Evolutionary conservation across 2,329 filamentous ascomycete genomes (phyloP), one percentile per base, ranked within the genome.

Genomic region (Phyllosticta capitalensis): DNA sequence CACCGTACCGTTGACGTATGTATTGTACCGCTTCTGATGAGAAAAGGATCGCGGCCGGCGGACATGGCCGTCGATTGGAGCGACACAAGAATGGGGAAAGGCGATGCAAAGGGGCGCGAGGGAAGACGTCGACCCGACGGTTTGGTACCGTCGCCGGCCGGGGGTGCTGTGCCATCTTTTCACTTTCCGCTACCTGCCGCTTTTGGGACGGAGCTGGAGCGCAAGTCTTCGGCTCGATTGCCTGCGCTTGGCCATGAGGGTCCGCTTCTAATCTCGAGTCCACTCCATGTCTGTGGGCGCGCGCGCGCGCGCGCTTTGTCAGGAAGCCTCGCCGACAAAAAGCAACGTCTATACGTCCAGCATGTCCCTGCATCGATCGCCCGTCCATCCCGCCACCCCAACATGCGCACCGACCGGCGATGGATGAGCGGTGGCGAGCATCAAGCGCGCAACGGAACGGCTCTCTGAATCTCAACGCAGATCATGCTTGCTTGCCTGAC

Each of bases 351-450:
- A 50, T 50, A 58, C 50, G 30, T 20, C 56, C 33, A 50, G 56
- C 56, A 55, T 59, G 57, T 59, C 57, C 57, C 57, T 59, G 57
- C 57, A 59, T 59, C 50, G 57, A 59, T 59, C 57, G 52, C 52
- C 57, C 52, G 56, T 58, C 52, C 57, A 59, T 55, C 52, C 57
- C 57, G 52, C 52, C 57, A 54, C 57, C 52, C 57, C 52, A 54
- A 50, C 57, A 52, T 7, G 57, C 52, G 33, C 38, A n/a, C 33
- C 56, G 56, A 50, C 48, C n/a, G n/a, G 50, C 51, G 56, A 52
- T 52, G 51, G 53, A 26, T 55, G 50, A 48, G 54, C 52, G 52
- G 52, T 59, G 57, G 57, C 57, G 52, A 59, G 51, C 57, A 50
- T 59, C 52, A 51, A 52, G 24, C 33, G n/a, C 24, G 57, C 57